These are phyloP conservation scores for Mortierella sp. DNA, from an alignment of 371 early-diverging fungal genomes.

Conservation along the genomic window DNA sequence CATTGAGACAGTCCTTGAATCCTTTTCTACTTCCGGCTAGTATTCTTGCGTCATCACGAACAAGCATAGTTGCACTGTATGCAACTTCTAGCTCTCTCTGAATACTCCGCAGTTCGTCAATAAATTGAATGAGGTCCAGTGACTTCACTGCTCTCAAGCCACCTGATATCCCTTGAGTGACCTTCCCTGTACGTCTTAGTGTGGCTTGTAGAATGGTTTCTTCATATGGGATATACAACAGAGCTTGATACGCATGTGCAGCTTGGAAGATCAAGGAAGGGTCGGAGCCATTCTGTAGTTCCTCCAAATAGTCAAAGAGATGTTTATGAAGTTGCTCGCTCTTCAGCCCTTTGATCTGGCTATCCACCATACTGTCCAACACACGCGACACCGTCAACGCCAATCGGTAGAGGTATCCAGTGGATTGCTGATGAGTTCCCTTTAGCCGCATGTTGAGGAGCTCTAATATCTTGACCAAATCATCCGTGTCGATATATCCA, in stretches of 20 bases:
- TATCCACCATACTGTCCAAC: background rate
- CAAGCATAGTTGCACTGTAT: background rate
- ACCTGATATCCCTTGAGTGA: background rate
- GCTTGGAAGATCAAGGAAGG: background rate
- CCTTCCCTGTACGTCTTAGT: background rate
- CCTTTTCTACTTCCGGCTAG: background rate
- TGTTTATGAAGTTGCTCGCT: background rate
- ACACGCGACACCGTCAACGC: too few species aligned
- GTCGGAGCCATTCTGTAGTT: background rate
- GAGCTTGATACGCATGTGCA: background rate
- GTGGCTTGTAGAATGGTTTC: background rate
- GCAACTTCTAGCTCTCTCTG: background rate
- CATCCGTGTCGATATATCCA: too few species aligned
- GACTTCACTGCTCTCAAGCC: background rate
- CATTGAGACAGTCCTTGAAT: background rate
- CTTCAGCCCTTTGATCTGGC: background rate
- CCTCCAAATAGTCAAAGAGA: background rate
- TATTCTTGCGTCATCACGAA: background rate
- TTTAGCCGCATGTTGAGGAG: too few species aligned
- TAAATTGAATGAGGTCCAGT: background rate
- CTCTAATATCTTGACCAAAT: too few species aligned
- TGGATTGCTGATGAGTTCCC: too few species aligned
- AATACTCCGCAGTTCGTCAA: background rate
- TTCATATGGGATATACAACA: background rate
- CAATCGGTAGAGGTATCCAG: too few species aligned